Conservation (phyloP, 2,329 filamentous ascomycete species). For the Fusarium dlaminii region DNA sequence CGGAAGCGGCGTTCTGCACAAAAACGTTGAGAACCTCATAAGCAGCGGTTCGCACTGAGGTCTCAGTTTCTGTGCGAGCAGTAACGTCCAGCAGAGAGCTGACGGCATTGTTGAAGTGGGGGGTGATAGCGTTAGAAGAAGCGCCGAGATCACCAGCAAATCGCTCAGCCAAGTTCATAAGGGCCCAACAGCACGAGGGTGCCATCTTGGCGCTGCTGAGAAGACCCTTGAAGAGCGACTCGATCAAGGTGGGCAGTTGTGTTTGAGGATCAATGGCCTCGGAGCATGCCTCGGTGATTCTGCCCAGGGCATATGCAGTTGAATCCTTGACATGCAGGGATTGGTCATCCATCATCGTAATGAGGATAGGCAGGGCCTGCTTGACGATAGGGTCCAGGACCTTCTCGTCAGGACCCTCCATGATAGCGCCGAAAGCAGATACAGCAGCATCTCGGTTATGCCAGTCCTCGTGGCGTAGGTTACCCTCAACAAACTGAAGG, state of each 20-base stretch:
- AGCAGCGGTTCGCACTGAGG: slow-evolving; percentile 89
- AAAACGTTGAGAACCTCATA: slow-evolving; percentile 98
- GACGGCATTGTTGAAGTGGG: slow-evolving; percentile 93
- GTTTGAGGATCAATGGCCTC: slow-evolving; percentile 87
- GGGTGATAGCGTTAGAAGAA: slow-evolving; percentile 81
- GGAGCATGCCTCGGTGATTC: slow-evolving; percentile 93
- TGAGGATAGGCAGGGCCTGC: slow-evolving; percentile 90
- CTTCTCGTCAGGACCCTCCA: slow-evolving; percentile 96
- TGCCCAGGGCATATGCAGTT: slow-evolving; percentile 92
- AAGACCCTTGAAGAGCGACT: slow-evolving; percentile 88
- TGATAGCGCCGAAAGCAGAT: slow-evolving; percentile 96
- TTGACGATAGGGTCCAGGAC: slow-evolving; percentile 93
- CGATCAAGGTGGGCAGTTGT: slow-evolving; percentile 86
- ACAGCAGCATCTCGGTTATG: slow-evolving; percentile 94
- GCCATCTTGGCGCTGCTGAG: slow-evolving; percentile 96
- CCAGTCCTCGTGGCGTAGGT: slow-evolving; percentile 93
- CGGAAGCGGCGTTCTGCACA: slow-evolving; percentile 87
- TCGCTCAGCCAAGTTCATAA: slow-evolving; percentile 97
- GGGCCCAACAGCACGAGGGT: slow-evolving; percentile 96
- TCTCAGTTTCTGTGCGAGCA: slow-evolving; percentile 82
- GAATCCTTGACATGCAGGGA: slow-evolving; percentile 94
- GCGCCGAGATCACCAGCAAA: slow-evolving; percentile 89
- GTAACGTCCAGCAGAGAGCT: slow-evolving; percentile 86
- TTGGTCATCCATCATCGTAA: slow-evolving; percentile 89
- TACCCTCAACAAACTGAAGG: slow-evolving; percentile 88